Evolutionary conservation across 805 yeast species (phyloP), one percentile per base, ranked within the genome.

Genomic region (Ogataea pilisensis): DNA sequence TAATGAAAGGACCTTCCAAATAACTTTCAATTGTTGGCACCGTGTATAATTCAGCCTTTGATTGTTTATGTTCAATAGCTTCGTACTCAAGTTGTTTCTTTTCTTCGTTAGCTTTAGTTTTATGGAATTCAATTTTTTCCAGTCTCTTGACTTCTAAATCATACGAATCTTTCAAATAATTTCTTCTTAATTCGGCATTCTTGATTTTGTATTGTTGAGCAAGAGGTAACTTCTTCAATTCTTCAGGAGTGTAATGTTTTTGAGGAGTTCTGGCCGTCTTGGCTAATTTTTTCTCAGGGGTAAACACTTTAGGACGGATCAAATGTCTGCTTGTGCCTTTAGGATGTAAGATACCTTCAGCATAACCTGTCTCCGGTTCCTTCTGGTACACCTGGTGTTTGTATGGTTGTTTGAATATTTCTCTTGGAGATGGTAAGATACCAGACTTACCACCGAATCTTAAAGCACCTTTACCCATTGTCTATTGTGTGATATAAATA

Each of bases 1-100:
- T 74, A 70, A 90, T 76, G 45, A 88, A 65, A 13, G 91, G 85
- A 2, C 85, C 86, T 18, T 73, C 61, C 45, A 86, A 62, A 48
- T 79, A 71, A 29, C 74, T 70, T 53, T 83, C 88, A 42, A 89
- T 69, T 2, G 95, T 84, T 35, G 96, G 96, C 37, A 87, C 68
- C 1, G 95, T 86, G 54, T 82, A 73, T 53, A 70, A 67, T 36
- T 78, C 71, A 19, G 87, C 82, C 37, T 68, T 70, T 5, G 75
- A 62, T 41, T 61, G 61, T 48, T 70, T 72, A 39, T 72, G 73
- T 38, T 66, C 58, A 27, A 59, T 56, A 19, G 67, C 66, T 29
- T 59, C 55, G 35, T 55, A 50, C 34, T 52, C 49, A 17, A 58
- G 43, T 29, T 48, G 50, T 28, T 53, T 51, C 36, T 53, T 50